A percentile compares a stretch with the other conserved stretches of the same genome.
phyloP scores from a whole-genome alignment of 176 grass and related monocot species.

The Aegilops longissima region DNA sequence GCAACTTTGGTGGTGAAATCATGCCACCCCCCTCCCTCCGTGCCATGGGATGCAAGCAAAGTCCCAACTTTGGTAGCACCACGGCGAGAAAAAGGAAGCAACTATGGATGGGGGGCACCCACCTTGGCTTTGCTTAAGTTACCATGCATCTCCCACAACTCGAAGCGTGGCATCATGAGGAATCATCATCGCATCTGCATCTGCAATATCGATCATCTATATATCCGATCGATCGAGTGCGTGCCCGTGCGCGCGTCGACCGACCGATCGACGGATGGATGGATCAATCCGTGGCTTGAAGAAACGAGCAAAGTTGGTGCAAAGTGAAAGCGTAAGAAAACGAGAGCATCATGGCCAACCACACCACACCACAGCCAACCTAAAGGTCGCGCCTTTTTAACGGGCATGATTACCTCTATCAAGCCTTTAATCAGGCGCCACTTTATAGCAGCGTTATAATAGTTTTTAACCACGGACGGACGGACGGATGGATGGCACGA shows the following conservation, averaged over 20 bases:
- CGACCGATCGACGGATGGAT: neutral
- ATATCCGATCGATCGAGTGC: too few relatives aligned
- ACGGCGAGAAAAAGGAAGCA: neutral
- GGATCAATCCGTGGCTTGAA: slow-evolving; percentile 51
- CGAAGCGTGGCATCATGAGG: slow-evolving; percentile 49
- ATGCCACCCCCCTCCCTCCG: slow-evolving; percentile 27
- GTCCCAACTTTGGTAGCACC: neutral
- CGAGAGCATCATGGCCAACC: slow-evolving; percentile 56
- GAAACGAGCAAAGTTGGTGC: slow-evolving; percentile 60
- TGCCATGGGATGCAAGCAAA: slow-evolving; percentile 48
- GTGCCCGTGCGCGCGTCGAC: too few relatives aligned
- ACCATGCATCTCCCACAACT: slow-evolving; percentile 48
- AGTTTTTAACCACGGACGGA: slow-evolving; percentile 32
- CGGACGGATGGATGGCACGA: neutral
- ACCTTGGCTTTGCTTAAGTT: slow-evolving; percentile 54
- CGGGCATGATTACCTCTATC: slow-evolving; percentile 57
- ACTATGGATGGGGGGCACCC: neutral
- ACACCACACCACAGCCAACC: slow-evolving; percentile 20
- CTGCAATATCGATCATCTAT: neutral
- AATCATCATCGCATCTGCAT: slow-evolving; percentile 18
- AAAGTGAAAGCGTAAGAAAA: slow-evolving; percentile 67
- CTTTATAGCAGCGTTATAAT: neutral
- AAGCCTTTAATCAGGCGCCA: slow-evolving; percentile 42
- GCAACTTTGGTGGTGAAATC: slow-evolving; percentile 66
- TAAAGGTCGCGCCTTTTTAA: slow-evolving; percentile 48